A percentile compares a stretch with the other conserved stretches of the same genome.
phyloP scores from a whole-genome alignment of 805 yeast species.

The Barnettozyma populi region DNA sequence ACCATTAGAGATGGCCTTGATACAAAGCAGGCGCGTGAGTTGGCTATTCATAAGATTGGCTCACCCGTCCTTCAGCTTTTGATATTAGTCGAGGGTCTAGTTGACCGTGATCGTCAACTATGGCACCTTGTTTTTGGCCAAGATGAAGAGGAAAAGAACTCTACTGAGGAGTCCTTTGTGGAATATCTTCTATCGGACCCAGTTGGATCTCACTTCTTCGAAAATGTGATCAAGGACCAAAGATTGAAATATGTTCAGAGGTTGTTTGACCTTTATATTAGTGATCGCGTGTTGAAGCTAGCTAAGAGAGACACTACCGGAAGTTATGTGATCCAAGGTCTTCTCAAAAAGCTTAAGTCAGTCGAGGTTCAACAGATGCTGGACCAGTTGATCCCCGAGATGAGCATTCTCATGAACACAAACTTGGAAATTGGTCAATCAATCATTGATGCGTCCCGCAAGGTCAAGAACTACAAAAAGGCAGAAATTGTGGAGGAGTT shows the following conservation, averaged over 20 bases:
- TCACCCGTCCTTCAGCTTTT: constrained; percentile 84
- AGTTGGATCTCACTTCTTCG: constrained; percentile 91
- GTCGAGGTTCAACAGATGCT: constrained; percentile 57
- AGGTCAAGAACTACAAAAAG: constrained; percentile 51
- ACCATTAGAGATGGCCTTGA: constrained; percentile 32
- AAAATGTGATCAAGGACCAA: constrained; percentile 59
- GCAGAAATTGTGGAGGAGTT: constrained; percentile 51
- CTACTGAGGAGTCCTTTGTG: constrained; percentile 71
- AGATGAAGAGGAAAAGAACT: constrained; percentile 44
- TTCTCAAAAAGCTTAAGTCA: constrained; percentile 59
- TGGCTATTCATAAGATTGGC: constrained; percentile 72
- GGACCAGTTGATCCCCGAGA: constrained; percentile 60
- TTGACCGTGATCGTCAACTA: constrained; percentile 64
- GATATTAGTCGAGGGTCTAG: constrained; percentile 75
- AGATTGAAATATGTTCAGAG: constrained; percentile 68
- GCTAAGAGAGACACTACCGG: constrained; percentile 84
- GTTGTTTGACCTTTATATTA: constrained; percentile 65
- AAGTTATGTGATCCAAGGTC: constrained; percentile 67
- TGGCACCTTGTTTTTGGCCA: constrained; percentile 60
- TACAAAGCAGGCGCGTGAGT: constrained; percentile 54
- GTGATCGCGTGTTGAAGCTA: constrained; percentile 63
- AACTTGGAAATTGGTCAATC: constrained; percentile 66
- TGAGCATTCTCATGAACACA: constrained; percentile 55
- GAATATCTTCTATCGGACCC: constrained; percentile 80
- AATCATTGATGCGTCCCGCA: constrained; percentile 59